Percentiles rank a stretch among this genome's conserved stretches.
Conservation (phyloP, 2,329 filamentous ascomycete genomes). For the Aspergillus terreus region DNA sequence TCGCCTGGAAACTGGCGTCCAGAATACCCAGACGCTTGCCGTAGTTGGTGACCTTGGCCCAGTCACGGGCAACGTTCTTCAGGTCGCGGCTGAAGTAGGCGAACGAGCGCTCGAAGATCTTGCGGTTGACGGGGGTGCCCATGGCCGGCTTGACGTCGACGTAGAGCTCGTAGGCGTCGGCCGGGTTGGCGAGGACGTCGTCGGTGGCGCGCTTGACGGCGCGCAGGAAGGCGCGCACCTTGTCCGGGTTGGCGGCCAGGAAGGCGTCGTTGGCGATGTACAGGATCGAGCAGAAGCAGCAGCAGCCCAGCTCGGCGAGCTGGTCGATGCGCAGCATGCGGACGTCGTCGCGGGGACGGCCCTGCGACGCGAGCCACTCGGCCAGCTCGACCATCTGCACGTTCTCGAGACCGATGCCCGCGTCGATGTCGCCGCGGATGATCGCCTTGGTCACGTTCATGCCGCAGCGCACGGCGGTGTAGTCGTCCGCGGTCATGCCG, state of each 20-base stretch:
- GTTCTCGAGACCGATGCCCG: conserved; percentile 74
- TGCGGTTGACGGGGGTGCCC: conserved; percentile 65
- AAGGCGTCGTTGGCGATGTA: conserved; percentile 77
- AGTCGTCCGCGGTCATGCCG: conserved; percentile 68
- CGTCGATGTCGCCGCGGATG: conserved; percentile 68
- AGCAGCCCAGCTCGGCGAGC: conserved; percentile 74
- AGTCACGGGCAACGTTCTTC: conserved; percentile 72
- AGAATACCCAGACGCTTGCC: conserved; percentile 70
- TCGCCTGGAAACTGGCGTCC: conserved; percentile 60
- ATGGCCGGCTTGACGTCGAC: conserved; percentile 69
- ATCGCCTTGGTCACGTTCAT: conserved; percentile 80
- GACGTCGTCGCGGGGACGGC: conserved; percentile 62
- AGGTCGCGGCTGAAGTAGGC: conserved; percentile 72
- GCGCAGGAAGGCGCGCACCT: conserved; percentile 64
- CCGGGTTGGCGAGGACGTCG: conserved; percentile 62
- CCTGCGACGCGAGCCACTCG: conserved; percentile 66
- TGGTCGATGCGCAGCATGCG: conserved; percentile 80
- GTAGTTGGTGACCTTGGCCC: conserved; percentile 73
- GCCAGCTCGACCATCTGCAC: conserved; percentile 80
- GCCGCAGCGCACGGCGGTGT: conserved; percentile 72
- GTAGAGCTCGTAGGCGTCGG: conserved; percentile 64
- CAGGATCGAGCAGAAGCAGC: conserved; percentile 78
- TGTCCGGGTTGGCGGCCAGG: conserved; percentile 61
- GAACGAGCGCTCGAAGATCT: conserved; percentile 76
- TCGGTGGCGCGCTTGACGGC: conserved; percentile 74